Base-by-base conservation (phyloP, 352 stramenopile species). In the Saprolegnia diclina region DNA sequence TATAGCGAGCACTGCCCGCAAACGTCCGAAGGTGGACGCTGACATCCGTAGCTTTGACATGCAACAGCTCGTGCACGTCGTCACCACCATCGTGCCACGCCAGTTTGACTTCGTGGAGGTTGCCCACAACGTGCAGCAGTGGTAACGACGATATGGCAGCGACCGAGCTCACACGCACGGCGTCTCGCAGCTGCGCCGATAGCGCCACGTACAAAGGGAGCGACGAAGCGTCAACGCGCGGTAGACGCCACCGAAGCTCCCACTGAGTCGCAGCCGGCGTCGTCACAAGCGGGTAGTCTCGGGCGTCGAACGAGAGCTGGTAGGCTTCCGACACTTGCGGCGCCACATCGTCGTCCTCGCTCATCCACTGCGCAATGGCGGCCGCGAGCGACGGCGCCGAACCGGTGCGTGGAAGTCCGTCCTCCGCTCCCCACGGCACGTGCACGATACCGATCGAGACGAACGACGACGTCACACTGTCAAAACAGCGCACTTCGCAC, bases 211-310 rank as follows among this genome's bases (percentile, higher is more conserved):
- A 61, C 55, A 26, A 35, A 1, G 53, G 21, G 1, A 35, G 32
- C 53, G 40, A 18, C 56, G 19, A 48, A 24, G n/a, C 0, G 57
- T 48, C 37, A 7, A 5, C 37, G 7, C 24, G 5, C 21, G 57
- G 86, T 21, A 67, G 79, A 67, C 83, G 78, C 86, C 86, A 94
- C 54, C 84, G 75, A 45, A 94, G 35, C 64, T 94, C 84, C 86
- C 86, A 94, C 21, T 86, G 57, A 5, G 48, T 40, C 5, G 57
- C 35, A 21, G 5, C 37, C n/a, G 4, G 5, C 18, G 50, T 24
- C 19, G 14, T 21, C 5, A 19, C 1, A 21, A 42, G 57, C 13
- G 18, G 5, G 40, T 56, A 66, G 4, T 66, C 57, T 1, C 57
- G 57, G 5, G n/a, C 42, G 3, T 48, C 42, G 18, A 48, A 48